Evolutionary conservation across 345 rosid species (phyloP).

Genomic region (Salix dunnii): DNA sequence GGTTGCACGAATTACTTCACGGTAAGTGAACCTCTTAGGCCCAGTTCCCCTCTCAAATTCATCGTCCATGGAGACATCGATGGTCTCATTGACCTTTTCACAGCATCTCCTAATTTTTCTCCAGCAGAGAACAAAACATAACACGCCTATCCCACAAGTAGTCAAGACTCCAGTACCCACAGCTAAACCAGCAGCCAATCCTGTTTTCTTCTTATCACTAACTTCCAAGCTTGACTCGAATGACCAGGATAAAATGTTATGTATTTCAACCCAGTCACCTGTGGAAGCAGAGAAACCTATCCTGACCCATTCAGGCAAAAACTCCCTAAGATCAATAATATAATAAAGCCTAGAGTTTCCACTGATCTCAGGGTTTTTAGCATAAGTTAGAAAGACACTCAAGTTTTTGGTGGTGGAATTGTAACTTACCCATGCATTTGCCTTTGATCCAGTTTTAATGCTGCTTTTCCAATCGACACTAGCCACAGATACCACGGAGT

Average conservation of each 20-base stretch:
- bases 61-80: slow-evolving; percentile 18
- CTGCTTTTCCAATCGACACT: slow-evolving; percentile 33
- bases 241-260: slow-evolving; percentile 16
- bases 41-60: slow-evolving; percentile 27
- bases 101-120: background rate
- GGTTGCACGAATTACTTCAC: slow-evolving; percentile 19
- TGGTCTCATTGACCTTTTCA: background rate
- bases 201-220: background rate
- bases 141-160: background rate
- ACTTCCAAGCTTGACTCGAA: slow-evolving; percentile 17
- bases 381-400: slow-evolving; percentile 47
- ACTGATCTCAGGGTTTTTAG: slow-evolving; percentile 17
- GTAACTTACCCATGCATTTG: slow-evolving; percentile 52
- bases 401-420: slow-evolving; percentile 43
- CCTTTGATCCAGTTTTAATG: slow-evolving; percentile 34
- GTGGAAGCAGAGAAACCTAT: slow-evolving; percentile 31
- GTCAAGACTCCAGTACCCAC: slow-evolving; percentile 4
- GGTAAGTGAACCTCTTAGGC: slow-evolving; percentile 24
- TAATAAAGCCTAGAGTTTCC: slow-evolving; percentile 11
- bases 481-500: slow-evolving; percentile 39
- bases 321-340: slow-evolving; percentile 10
- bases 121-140: background rate
- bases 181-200: slow-evolving; percentile 10
- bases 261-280: slow-evolving; percentile 12
- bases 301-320: slow-evolving; percentile 16